These are phyloP conservation scores for Primulina tabacum DNA, from an alignment of 257 asterid genomes.

Conservation along the genomic window DNA sequence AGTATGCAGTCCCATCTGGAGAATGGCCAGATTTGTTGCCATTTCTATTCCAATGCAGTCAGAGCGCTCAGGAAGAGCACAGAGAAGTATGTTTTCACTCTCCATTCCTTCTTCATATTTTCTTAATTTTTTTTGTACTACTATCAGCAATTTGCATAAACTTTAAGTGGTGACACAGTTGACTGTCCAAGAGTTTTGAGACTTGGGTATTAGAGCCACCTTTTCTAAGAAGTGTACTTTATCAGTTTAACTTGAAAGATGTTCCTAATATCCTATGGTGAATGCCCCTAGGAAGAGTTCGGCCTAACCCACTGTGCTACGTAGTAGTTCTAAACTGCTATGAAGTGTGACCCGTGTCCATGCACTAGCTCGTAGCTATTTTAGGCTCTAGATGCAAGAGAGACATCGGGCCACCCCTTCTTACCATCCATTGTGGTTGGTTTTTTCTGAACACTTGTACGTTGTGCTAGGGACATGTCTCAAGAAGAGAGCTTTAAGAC, in stretches of 20 bases:
- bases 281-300: background rate
- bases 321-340: background rate
- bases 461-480: background rate
- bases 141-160: background rate
- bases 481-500: background rate
- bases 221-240: background rate
- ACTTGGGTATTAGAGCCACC: background rate
- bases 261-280: background rate
- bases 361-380: conserved; percentile 4
- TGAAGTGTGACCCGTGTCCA: background rate
- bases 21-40: conserved; percentile 99
- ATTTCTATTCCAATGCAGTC: conserved; percentile 90
- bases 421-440: background rate
- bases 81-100: conserved; percentile 65
- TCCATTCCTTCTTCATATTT: conserved; percentile 8
- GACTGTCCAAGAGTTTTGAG: background rate
- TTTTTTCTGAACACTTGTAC: background rate
- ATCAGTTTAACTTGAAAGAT: background rate
- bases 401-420: background rate
- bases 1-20: conserved; percentile 94
- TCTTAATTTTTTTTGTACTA: background rate
- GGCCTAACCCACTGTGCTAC: background rate
- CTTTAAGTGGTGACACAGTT: conserved; percentile 8
- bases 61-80: conserved; percentile 91
- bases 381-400: conserved; percentile 3